Evolutionary conservation across 768 basidiomycete genomes (phyloP).

Genomic region (Tephrocybe sp.): DNA sequence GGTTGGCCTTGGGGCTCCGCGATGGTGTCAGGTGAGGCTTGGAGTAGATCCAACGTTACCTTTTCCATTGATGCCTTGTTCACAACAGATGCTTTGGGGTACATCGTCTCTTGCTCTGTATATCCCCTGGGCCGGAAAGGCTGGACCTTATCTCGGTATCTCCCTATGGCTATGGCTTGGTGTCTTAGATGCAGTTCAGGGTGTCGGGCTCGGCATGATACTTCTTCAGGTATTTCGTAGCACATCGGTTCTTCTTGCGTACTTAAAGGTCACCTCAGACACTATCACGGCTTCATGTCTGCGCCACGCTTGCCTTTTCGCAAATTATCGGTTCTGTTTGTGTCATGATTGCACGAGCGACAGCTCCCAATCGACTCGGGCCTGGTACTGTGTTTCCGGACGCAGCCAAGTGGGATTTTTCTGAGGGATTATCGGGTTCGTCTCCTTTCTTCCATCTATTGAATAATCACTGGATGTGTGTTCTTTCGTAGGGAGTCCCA

Average conservation of each 20-base stretch:
- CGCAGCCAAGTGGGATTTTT: conserved; percentile 87
- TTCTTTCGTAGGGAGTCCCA: conserved; percentile 58
- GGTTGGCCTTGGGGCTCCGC: conserved; percentile 88
- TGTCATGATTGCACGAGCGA: conserved; percentile 91
- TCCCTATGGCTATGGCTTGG: conserved; percentile 95
- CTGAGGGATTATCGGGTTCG: conserved; percentile 58
- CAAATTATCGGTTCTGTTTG: conserved; percentile 88
- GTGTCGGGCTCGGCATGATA: conserved; percentile 92
- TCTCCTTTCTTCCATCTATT: conserved; percentile 4
- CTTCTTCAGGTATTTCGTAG: conserved; percentile 61
- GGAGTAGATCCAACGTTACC: background rate
- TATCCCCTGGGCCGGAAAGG: conserved; percentile 87
- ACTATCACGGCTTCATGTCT: conserved; percentile 89
- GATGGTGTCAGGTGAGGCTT: conserved; percentile 84
- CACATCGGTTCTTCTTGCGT: conserved; percentile 21
- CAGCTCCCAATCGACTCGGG: conserved; percentile 86
- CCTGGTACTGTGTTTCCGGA: conserved; percentile 91
- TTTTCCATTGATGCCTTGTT: background rate
- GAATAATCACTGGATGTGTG: background rate
- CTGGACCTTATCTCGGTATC: conserved; percentile 86
- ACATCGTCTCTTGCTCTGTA: conserved; percentile 91
- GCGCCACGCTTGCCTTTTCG: conserved; percentile 87
- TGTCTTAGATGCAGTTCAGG: conserved; percentile 90
- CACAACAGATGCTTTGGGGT: conserved; percentile 81
- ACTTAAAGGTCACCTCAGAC: conserved; percentile 45